A percentile compares a stretch with the other conserved stretches of the same genome.
Conservation (phyloP, 805 yeast genomes). For the Ogataea methanolica region DNA sequence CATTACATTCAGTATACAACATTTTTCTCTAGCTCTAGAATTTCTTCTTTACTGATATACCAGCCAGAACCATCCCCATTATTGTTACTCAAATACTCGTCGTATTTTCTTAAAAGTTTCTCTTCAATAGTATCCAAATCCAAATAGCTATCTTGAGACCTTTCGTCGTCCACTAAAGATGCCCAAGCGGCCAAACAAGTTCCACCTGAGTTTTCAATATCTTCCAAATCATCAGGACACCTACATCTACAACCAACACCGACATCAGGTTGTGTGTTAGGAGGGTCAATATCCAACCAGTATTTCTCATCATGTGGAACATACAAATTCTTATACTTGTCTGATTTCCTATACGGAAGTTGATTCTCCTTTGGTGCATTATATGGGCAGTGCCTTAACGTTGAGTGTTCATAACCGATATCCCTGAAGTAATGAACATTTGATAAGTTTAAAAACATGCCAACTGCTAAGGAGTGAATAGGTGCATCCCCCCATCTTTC, state of each 20-base stretch:
- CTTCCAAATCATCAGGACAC: slow-evolving; percentile 56
- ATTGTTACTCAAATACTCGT: slow-evolving; percentile 15
- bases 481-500: slow-evolving; percentile 99
- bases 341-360: slow-evolving; percentile 36
- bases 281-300: slow-evolving; percentile 30
- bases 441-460: slow-evolving; percentile 60
- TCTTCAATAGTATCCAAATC: slow-evolving; percentile 30
- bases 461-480: slow-evolving; percentile 82
- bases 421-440: slow-evolving; percentile 90
- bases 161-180: slow-evolving; percentile 24
- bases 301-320: slow-evolving; percentile 32
- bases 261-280: slow-evolving; percentile 6
- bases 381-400: slow-evolving; percentile 78
- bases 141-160: slow-evolving; percentile 10
- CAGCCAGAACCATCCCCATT: slow-evolving; percentile 22
- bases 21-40: slow-evolving; percentile 5
- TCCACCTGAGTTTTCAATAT: slow-evolving; percentile 51
- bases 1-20: neutral
- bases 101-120: slow-evolving; percentile 18
- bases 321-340: slow-evolving; percentile 30
- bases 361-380: slow-evolving; percentile 49
- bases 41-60: slow-evolving; percentile 21
- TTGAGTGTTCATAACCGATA: slow-evolving; percentile 82
- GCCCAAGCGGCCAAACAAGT: slow-evolving; percentile 53
- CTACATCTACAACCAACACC: slow-evolving; percentile 84